Evolutionary conservation across 2,329 filamentous ascomycete species (phyloP), one percentile per base, ranked within the genome.

Genomic region (Penicillium sclerotiorum): DNA sequence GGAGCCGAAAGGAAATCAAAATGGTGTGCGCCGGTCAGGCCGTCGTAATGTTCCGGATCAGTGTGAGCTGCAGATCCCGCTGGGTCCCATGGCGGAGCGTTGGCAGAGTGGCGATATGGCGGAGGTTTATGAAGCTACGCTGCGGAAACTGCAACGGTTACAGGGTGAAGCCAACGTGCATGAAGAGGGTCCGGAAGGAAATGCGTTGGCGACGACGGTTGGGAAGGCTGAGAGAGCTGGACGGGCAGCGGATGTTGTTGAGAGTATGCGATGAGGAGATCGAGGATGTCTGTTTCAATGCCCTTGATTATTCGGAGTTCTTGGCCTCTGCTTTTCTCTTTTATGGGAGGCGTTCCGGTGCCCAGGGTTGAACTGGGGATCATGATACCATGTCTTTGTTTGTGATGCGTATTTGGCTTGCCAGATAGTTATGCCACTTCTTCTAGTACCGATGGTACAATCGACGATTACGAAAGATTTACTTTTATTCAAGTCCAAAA

Each of bases 211-310:
- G 12, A 73, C 72, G 46, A 75, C 76, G 8, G 65, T 77, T 21
- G 76, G 74, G 17, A 76, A 73, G 57, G 70, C 73, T 15, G 75
- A 78, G 56, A 66, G 76, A 47, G 76, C 76, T 27, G 68, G 64
- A 18, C 66, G 65, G 42, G 73, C 73, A 30, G 73, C 68, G 20
- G 75, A 77, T 44, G 73, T 77, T n/a, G 72, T 77, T 49, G 73
- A 78, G 58, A 68, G 67, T 53, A 72, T 74, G 59, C 76, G 59
- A 72, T 47, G 6, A 12, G n/a, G n/a, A 23, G 8, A 4, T 37
- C 25, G n/a, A 37, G 23, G 36, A 21, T 18, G 17, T 9, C 5
- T 38, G 25, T 28, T 4, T 13, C 6, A 35, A 45, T 49, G 43
- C 21, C 3, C n/a, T 50, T 52, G 41, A 27, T 32, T 37, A 23